These are phyloP conservation scores for Mollisiaceae sp. DNA, from an alignment of 2,329 filamentous ascomycete species.

Conservation along the genomic window DNA sequence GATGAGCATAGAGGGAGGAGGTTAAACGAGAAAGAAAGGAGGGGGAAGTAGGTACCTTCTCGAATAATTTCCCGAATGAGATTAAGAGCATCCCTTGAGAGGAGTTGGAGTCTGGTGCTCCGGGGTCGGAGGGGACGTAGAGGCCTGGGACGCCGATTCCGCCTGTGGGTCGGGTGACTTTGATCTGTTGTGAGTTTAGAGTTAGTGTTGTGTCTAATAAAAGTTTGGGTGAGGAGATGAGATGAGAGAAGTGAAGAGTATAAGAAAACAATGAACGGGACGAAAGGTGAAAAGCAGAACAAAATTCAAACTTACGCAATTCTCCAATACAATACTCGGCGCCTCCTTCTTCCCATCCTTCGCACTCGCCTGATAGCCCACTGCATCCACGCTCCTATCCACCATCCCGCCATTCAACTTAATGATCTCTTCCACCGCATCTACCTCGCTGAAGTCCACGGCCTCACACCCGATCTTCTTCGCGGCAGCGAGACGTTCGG, in stretches of 20 bases:
- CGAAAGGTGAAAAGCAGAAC: neutral
- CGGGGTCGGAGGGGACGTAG: conserved; percentile 57
- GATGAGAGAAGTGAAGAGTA: neutral
- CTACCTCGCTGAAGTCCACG: conserved; percentile 64
- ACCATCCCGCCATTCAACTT: conserved; percentile 63
- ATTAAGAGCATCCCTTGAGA: conserved; percentile 68
- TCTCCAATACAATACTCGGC: conserved; percentile 55
- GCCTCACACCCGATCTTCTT: conserved; percentile 66
- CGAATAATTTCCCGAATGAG: conserved; percentile 71
- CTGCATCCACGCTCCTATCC: conserved; percentile 67
- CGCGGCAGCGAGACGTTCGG: conserved; percentile 61
- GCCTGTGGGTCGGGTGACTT: conserved; percentile 38
- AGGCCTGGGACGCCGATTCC: conserved; percentile 41
- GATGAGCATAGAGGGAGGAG: neutral
- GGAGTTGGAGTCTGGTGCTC: conserved; percentile 63
- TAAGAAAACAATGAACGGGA: neutral
- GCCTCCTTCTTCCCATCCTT: conserved; percentile 61
- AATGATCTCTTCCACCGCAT: conserved; percentile 66
- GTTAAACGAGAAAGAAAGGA: too few species aligned
- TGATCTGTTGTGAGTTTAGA: conserved; percentile 20
- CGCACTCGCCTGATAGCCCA: conserved; percentile 67
- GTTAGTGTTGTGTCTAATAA: too few species aligned
- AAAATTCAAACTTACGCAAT: conserved; percentile 23
- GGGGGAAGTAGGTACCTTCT: too few species aligned
- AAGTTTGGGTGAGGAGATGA: too few species aligned